These are phyloP conservation scores for Vigna mungo DNA, from an alignment of 306 rosid genomes.

Conservation along the genomic window DNA sequence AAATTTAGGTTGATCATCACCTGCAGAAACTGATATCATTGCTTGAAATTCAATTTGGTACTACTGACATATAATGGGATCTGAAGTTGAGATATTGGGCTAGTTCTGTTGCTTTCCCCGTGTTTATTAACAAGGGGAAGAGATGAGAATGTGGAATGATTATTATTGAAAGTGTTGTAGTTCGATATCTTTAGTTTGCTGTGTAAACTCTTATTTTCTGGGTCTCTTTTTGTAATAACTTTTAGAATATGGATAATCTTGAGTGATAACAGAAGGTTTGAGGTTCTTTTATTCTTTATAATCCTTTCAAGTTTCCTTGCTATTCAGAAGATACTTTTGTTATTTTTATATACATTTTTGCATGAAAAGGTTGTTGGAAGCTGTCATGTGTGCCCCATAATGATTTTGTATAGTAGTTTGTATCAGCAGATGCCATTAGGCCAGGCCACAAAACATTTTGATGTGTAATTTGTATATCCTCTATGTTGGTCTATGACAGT, in stretches of 20 bases:
- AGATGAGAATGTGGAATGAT: background rate
- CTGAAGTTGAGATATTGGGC: background rate
- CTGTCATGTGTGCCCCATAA: constrained; percentile 12
- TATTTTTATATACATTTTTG: constrained; percentile 9
- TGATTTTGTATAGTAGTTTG: background rate
- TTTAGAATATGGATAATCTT: constrained; percentile 29
- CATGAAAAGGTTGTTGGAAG: constrained; percentile 22
- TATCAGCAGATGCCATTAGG: constrained; percentile 1
- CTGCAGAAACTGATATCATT: background rate
- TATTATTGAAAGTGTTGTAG: background rate
- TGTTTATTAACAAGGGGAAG: background rate
- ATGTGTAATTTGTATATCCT: background rate
- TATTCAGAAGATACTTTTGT: constrained; percentile 2
- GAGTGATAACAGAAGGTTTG: background rate
- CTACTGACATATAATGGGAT: constrained; percentile 7
- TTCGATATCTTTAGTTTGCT: constrained; percentile 12
- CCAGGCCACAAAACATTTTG: background rate
- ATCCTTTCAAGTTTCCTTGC: background rate
- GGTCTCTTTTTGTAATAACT: background rate
- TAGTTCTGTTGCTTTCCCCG: background rate
- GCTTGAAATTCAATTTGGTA: constrained; percentile 19
- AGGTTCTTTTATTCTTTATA: constrained; percentile 25
- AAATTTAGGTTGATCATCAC: background rate
- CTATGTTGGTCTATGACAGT: constrained; percentile 29
- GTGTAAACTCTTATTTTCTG: background rate